These are phyloP conservation scores for Isatis tinctoria DNA, from an alignment of 345 rosid species.

Conservation along the genomic window DNA sequence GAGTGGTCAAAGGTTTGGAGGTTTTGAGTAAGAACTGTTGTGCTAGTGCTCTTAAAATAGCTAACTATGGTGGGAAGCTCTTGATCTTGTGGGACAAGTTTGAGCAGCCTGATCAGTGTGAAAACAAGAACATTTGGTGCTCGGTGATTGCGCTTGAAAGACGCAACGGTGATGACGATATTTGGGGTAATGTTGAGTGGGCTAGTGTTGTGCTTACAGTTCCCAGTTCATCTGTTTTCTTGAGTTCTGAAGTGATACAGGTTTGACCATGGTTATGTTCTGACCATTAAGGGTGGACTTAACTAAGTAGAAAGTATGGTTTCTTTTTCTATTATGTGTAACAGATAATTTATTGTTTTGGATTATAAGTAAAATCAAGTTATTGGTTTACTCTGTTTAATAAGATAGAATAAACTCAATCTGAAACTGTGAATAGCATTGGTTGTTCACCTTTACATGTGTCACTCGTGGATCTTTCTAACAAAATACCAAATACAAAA, in stretches of 20 bases:
- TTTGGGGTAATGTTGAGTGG: background rate
- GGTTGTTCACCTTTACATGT: slow-evolving; percentile 1
- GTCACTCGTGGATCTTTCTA: background rate
- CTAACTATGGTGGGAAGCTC: background rate
- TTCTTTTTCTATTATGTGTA: too few relatives aligned
- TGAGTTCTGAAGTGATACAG: background rate
- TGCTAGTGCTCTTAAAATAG: background rate
- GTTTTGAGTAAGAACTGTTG: background rate
- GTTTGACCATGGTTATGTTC: too few relatives aligned
- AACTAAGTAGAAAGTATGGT: too few relatives aligned
- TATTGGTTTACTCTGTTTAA: too few relatives aligned
- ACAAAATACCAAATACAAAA: slow-evolving; percentile 43
- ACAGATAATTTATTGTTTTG: too few relatives aligned
- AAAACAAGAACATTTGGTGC: background rate
- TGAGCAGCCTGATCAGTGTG: background rate
- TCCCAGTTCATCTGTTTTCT: background rate
- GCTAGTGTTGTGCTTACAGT: background rate
- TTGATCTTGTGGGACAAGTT: background rate
- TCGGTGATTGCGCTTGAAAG: background rate
- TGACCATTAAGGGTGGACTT: too few relatives aligned
- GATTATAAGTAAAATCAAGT: too few relatives aligned
- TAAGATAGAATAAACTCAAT: too few relatives aligned
- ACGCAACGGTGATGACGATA: background rate
- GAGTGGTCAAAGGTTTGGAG: background rate
- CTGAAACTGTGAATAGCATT: background rate